phyloP scores from a whole-genome alignment of 2,329 filamentous ascomycete species.

The Aspergillus novofumigatus region DNA sequence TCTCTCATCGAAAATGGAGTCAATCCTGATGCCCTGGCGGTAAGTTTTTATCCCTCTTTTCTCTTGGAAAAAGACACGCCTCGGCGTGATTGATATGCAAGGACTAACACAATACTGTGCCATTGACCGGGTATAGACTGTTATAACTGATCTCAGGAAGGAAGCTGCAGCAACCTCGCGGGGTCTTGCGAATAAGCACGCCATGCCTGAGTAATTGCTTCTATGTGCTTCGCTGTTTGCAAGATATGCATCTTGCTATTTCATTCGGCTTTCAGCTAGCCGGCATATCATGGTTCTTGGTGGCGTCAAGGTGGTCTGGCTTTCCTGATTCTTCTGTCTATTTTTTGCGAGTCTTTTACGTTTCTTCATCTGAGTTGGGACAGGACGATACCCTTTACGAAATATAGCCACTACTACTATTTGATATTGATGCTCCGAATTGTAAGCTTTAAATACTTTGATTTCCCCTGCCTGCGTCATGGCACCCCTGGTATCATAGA shows the following conservation, averaged over 20 bases:
- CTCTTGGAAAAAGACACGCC: neutral
- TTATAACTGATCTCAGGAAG: slow-evolving; percentile 45
- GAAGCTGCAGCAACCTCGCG: slow-evolving; percentile 31
- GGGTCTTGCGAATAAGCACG: slow-evolving; percentile 16
- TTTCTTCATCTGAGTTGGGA: neutral
- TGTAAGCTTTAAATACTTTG: slow-evolving; percentile 1
- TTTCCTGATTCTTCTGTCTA: neutral
- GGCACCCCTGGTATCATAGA: slow-evolving; percentile 22
- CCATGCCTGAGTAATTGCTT: slow-evolving; percentile 12
- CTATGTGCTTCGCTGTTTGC: neutral
- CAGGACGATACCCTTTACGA: slow-evolving; percentile 13
- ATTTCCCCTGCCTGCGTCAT: slow-evolving; percentile 1
- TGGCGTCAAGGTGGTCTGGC: neutral
- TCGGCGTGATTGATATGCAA: neutral
- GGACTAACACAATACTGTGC: slow-evolving; percentile 4
- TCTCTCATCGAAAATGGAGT: slow-evolving; percentile 97
- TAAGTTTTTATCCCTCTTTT: slow-evolving; percentile 46
- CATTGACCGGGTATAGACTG: slow-evolving; percentile 29
- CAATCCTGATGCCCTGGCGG: slow-evolving; percentile 89
- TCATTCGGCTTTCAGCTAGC: neutral
- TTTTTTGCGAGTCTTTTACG: neutral
- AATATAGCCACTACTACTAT: neutral
- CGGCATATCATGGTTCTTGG: neutral
- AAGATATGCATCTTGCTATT: too few species aligned
- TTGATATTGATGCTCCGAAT: neutral